Percentiles rank a stretch among this genome's conserved stretches.
Conservation (phyloP, 129 eudicot genomes). For the Daucus carota region DNA sequence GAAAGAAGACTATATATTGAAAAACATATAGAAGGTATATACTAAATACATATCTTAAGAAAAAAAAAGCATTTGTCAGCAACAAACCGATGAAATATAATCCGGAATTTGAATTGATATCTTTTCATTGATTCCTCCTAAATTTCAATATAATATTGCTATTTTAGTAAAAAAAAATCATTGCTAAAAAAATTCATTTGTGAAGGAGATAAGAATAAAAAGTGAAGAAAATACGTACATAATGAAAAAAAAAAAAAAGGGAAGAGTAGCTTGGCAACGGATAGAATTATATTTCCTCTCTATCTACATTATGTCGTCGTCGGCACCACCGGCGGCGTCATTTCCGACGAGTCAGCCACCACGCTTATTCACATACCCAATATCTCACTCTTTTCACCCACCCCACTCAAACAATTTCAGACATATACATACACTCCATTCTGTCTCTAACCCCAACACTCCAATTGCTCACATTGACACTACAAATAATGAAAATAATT, state of each 20-base stretch:
- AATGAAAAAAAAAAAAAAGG: neutral
- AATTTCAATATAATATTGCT: too few species aligned
- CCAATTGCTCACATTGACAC: conserved; percentile 11
- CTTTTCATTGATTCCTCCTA: too few species aligned
- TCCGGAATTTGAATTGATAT: too few species aligned
- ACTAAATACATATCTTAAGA: too few species aligned
- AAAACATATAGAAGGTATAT: too few species aligned
- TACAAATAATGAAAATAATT: neutral
- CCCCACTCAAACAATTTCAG: neutral
- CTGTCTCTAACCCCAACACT: conserved; percentile 17
- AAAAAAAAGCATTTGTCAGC: too few species aligned
- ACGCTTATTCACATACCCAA: conserved; percentile 10
- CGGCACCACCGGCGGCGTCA: conserved; percentile 11
- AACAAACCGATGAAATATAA: too few species aligned
- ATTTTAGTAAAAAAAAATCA: too few species aligned
- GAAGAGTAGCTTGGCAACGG: neutral
- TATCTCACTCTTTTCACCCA: conserved; percentile 11
- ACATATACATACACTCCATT: conserved; percentile 4
- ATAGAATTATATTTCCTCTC: neutral
- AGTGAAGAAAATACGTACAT: neutral
- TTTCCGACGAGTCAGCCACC: conserved; percentile 17
- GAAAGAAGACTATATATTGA: too few species aligned
- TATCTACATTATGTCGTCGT: neutral
- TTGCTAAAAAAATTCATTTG: too few species aligned
- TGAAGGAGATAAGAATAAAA: neutral